Evolutionary conservation across 1,139 yeast species (phyloP), one percentile per base, ranked within the genome.

Genomic region (Yamadazyma buinensis): DNA sequence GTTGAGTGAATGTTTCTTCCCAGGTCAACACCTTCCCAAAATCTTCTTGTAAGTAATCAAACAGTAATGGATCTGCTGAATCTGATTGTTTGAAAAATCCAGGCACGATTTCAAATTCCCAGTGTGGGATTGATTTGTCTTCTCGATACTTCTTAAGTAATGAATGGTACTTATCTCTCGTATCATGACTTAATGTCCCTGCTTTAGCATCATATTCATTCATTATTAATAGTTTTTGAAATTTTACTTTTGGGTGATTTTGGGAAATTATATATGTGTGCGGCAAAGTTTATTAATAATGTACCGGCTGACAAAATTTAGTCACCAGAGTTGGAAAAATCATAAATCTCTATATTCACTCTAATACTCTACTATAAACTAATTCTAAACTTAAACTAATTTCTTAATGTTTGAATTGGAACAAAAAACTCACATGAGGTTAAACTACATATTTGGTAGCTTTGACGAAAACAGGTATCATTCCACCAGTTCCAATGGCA

Each of bases 401-500:
- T n/a, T n/a, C n/a, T n/a, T n/a, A n/a, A n/a, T n/a, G n/a, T n/a
- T n/a, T n/a, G n/a, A n/a, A n/a, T n/a, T n/a, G n/a, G n/a, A n/a
- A n/a, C n/a, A n/a, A n/a, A n/a, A n/a, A n/a, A n/a, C n/a, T n/a
- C n/a, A n/a, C n/a, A n/a, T n/a, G n/a, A n/a, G n/a, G n/a, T n/a
- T n/a, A n/a, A n/a, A n/a, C n/a, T n/a, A n/a, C n/a, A n/a, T n/a
- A n/a, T n/a, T 17, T 47, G 9, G 51, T 55, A 4, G 56, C 75
- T 43, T 66, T 67, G 8, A 80, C 71, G 17, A 80, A 69, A 13
- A 79, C 67, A 1, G 86, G 85, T 20, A 80, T 69, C 77, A 80
- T 76, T 5, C 84, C 85, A 0, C 86, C 86, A 0, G 84, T 77
- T 10, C 76, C 71, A 26, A 80, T 65, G 15, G 77, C 64, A 47